Base-by-base conservation (phyloP, 805 yeast species). In the Clavispora carvajalis region DNA sequence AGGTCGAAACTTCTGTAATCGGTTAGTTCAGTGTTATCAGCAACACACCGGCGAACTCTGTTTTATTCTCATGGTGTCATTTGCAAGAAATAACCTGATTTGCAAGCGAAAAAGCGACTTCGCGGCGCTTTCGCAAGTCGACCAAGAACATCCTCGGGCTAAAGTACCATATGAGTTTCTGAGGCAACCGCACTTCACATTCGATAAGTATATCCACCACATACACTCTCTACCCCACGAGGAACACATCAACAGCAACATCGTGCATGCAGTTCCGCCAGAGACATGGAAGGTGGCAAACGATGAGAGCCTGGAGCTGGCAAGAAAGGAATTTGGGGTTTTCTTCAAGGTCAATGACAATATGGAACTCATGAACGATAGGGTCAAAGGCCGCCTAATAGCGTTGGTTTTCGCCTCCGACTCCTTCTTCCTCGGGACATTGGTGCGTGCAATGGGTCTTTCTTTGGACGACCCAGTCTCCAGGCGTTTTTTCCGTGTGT, bases 331-430 rank as follows among this genome's bases (percentile, higher is more conserved):
- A 25, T 52, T 58, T 21, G 69, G 69, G 4, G 40, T 58, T 12
- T 67, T 66, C 44, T 40, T 54, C 45, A 56, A 56, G 41, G 48
- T 62, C n/a, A 46, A 47, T 19, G 72, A 66, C 39, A 51, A 59
- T 42, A 39, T 53, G 23, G 37, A 43, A 3, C 43, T 46, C 23
- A 63, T 68, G n/a, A 47, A 50, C 23, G 39, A 51, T 36, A 34
- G 34, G 40, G 38, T 26, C 34, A 51, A 43, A 36, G 41, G 58
- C n/a, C 50, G 46, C 28, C 45, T 54, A 40, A 39, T 51, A 7
- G 51, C 43, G 31, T 46, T 62, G 19, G 55, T 58, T 4, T 62
- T 51, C 31, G 47, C 52, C 2, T 54, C 62, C n/a, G 72, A 67
- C 44, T 52, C 62, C 22, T 43, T 65, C 22, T 66, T 51, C 47